Evolutionary conservation across 345 rosid genomes (phyloP).

Genomic region (Eucalyptus polybractea): DNA sequence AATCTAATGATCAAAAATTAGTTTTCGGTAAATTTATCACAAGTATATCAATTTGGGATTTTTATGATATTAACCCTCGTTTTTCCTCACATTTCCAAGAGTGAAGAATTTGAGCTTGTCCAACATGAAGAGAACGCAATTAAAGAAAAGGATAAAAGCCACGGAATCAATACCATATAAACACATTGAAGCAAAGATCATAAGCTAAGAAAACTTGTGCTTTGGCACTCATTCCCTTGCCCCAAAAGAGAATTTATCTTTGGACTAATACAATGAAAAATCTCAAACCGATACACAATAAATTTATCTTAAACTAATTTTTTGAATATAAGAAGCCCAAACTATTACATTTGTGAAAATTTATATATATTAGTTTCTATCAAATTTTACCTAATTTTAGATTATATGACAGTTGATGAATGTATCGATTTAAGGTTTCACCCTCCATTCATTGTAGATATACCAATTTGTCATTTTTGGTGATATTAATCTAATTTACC

Average conservation of each 20-base stretch:
- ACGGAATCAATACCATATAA: neutral
- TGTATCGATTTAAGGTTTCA: too few species aligned
- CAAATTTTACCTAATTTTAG: neutral
- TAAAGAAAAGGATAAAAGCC: neutral
- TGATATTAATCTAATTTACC: neutral
- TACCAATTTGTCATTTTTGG: too few species aligned
- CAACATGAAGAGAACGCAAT: neutral
- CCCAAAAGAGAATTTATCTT: neutral
- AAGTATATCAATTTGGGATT: rapidly evolving
- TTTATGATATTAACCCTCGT: too few species aligned
- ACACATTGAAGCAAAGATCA: neutral
- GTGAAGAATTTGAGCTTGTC: neutral
- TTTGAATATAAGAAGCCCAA: neutral
- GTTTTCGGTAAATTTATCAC: too few species aligned
- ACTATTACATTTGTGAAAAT: too few species aligned
- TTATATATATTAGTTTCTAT: too few species aligned
- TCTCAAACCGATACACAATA: neutral
- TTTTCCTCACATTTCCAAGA: neutral
- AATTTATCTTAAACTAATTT: too few species aligned
- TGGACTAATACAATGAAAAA: neutral
- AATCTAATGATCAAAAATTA: too few species aligned
- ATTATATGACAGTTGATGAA: too few species aligned
- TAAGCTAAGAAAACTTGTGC: neutral
- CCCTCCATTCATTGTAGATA: neutral
- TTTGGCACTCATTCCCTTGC: neutral